phyloP scores from a whole-genome alignment of 495 filamentous ascomycete genomes.

The Gamarada debralockiae region DNA sequence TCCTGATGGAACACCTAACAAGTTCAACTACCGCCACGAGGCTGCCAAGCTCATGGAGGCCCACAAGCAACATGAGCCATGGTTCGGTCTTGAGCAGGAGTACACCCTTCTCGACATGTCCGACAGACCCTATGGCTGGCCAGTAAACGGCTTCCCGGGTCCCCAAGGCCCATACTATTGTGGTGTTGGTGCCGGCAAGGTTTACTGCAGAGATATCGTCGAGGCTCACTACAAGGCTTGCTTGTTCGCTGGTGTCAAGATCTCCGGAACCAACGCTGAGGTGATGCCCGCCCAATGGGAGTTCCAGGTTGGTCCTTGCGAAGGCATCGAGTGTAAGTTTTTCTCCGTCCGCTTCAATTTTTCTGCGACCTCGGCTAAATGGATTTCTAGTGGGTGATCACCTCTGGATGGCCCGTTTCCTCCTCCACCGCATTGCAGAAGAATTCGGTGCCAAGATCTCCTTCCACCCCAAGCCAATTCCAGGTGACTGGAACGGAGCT shows the following conservation, averaged over 20 bases:
- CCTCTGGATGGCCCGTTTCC: constrained; percentile 95
- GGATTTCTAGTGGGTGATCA: constrained; percentile 75
- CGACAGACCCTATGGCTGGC: constrained; percentile 94
- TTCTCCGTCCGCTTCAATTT: constrained; percentile 14
- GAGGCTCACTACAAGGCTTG: constrained; percentile 99
- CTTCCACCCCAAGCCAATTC: constrained; percentile 96
- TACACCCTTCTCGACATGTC: constrained; percentile 87
- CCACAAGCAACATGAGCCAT: constrained; percentile 77
- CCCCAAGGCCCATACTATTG: constrained; percentile 99
- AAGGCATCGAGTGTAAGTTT: constrained; percentile 63
- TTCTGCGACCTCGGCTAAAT: constrained; percentile 5
- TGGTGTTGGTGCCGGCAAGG: constrained; percentile 94
- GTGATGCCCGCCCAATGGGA: constrained; percentile 99
- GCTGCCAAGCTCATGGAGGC: constrained; percentile 84
- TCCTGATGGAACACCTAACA: constrained; percentile 93
- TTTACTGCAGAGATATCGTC: constrained; percentile 97
- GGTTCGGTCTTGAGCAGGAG: constrained; percentile 99
- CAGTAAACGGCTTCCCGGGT: constrained; percentile 91
- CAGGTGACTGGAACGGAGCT: constrained; percentile 99
- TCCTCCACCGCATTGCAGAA: constrained; percentile 94
- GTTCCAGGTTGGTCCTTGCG: constrained; percentile 96
- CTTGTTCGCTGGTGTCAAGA: constrained; percentile 84
- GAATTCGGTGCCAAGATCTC: constrained; percentile 97
- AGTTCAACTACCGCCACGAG: constrained; percentile 96
- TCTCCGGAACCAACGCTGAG: constrained; percentile 98